Percentiles rank a stretch among this genome's conserved stretches.
Conservation (phyloP, 2,329 filamentous ascomycete genomes). For the Tympanopsis confertula region DNA sequence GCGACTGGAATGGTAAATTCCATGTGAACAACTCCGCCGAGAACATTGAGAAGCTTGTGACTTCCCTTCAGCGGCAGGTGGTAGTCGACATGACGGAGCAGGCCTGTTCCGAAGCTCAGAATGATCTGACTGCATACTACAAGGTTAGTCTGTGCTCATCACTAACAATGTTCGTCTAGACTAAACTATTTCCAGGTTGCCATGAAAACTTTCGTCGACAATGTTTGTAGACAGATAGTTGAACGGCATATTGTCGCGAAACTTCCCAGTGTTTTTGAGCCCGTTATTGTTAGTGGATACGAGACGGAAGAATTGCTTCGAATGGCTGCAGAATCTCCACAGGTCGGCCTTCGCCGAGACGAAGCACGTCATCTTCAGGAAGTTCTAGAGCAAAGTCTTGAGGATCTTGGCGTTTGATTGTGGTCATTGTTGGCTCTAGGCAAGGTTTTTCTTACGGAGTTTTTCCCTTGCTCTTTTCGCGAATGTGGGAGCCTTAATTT, state of each 20-base stretch:
- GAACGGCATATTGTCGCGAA: constrained; percentile 11
- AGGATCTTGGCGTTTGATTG: not conserved
- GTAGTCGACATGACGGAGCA: constrained; percentile 12
- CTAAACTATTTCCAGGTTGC: constrained; percentile 8
- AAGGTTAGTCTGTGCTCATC: constrained; percentile 6
- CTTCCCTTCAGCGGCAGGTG: constrained; percentile 5
- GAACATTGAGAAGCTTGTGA: constrained; percentile 4
- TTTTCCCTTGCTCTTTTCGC: no score
- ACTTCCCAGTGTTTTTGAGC: constrained; percentile 9
- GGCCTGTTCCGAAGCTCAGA: constrained; percentile 10
- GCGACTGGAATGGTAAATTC: constrained; percentile 6
- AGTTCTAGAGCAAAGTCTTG: not conserved
- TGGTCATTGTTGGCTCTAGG: no score
- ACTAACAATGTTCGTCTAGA: not conserved
- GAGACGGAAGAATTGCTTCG: constrained; percentile 5
- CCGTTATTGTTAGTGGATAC: constrained; percentile 6
- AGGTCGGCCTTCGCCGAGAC: not conserved
- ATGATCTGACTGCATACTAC: constrained; percentile 10
- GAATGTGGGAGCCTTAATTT: no score
- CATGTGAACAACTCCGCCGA: constrained; percentile 5
- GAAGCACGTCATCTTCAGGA: not conserved
- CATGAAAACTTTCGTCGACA: constrained; percentile 13
- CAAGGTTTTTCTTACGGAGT: no score
- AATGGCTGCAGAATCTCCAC: constrained; percentile 7
- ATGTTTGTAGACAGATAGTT: constrained; percentile 12